phyloP scores from a whole-genome alignment of 352 stramenopile species.

The Aphanomyces stellatus region DNA sequence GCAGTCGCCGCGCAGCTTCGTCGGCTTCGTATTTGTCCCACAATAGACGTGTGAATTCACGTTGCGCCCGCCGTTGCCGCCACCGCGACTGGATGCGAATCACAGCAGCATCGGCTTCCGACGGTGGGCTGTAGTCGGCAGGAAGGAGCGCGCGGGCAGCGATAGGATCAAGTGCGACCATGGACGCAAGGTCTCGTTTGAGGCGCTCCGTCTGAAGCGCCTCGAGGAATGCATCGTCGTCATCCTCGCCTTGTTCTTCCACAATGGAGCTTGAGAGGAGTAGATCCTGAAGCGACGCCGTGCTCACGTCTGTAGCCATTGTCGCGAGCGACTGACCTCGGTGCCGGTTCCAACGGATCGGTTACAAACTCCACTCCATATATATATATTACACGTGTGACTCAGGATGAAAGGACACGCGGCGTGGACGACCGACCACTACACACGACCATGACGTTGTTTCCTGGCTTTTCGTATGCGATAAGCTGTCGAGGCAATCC shows the following conservation, averaged over 20 bases:
- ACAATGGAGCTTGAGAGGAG: too few species aligned
- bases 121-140: background rate
- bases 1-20: background rate
- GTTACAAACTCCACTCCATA: too few species aligned
- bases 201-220: background rate
- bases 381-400: too few species aligned
- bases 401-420: too few species aligned
- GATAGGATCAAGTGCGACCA: background rate
- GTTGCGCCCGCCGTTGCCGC: background rate
- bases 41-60: background rate
- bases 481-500: too few species aligned
- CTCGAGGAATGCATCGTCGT: background rate
- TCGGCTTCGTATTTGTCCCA: background rate
- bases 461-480: too few species aligned
- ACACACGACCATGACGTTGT: too few species aligned
- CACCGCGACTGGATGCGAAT: background rate
- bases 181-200: background rate
- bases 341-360: too few species aligned
- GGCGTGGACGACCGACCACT: too few species aligned
- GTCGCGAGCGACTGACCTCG: too few species aligned
- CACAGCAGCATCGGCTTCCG: background rate
- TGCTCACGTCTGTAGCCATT: too few species aligned
- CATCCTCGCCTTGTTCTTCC: background rate
- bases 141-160: background rate
- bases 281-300: too few species aligned